A percentile compares a stretch with the other conserved stretches of the same genome.
Evolutionary conservation across 2,329 filamentous ascomycete genomes (phyloP).

Genomic region (Hymenotorrendiella dingleyae): DNA sequence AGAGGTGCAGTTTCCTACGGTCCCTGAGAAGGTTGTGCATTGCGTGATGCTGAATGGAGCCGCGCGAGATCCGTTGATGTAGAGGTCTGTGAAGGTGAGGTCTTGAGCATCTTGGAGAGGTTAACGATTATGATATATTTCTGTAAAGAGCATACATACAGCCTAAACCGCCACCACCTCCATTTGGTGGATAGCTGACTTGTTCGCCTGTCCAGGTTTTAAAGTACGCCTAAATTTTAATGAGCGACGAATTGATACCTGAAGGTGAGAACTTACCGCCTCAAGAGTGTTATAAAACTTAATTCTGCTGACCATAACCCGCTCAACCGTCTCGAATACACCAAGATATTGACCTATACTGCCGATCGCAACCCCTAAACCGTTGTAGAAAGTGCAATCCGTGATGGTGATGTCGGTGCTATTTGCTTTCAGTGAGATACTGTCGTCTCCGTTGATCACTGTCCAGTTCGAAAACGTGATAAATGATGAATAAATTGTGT

Average conservation of each 20-base stretch:
- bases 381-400: constrained; percentile 43
- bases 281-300: constrained; percentile 40
- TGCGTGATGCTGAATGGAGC: constrained; percentile 34
- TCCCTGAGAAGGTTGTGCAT: constrained; percentile 34
- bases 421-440: constrained; percentile 50
- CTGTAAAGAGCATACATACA: too few species aligned
- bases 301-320: constrained; percentile 43
- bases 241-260: not conserved
- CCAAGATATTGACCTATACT: constrained; percentile 50
- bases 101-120: constrained; percentile 45
- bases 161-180: constrained; percentile 50
- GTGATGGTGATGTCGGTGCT: constrained; percentile 47
- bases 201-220: constrained; percentile 54
- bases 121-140: not conserved
- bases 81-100: constrained; percentile 30
- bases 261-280: constrained; percentile 28
- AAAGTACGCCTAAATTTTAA: constrained; percentile 34
- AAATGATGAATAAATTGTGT: constrained; percentile 47
- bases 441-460: constrained; percentile 47
- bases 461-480: constrained; percentile 46
- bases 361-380: constrained; percentile 50
- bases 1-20: constrained; percentile 34
- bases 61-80: constrained; percentile 21
- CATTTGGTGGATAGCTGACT: constrained; percentile 49
- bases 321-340: constrained; percentile 43